Conservation (phyloP, 208 protist genomes). For the Leishmania lainsoni region DNA sequence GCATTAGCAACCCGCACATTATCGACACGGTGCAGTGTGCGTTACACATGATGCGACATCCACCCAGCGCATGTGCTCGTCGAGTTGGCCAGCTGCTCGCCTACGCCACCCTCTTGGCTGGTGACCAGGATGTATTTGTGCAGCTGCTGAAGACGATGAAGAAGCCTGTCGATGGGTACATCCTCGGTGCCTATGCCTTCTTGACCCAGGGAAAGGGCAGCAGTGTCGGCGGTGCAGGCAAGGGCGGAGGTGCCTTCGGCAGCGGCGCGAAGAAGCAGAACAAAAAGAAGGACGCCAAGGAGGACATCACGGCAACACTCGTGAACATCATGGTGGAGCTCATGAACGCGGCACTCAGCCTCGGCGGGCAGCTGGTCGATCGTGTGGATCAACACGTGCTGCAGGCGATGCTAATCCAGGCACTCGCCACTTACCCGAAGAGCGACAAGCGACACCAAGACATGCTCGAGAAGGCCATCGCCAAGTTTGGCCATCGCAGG, state of each 20-base stretch:
- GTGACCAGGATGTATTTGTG: conserved; percentile 82
- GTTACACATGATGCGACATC: conserved; percentile 86
- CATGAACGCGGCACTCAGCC: conserved; percentile 88
- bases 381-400: conserved; percentile 86
- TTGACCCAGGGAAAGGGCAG: conserved; percentile 49
- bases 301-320: conserved; percentile 73
- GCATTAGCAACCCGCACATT: conserved; percentile 77
- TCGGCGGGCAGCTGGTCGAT: conserved; percentile 86
- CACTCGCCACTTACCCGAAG: conserved; percentile 72
- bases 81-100: conserved; percentile 84
- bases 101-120: conserved; percentile 71
- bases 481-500: conserved; percentile 72
- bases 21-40: conserved; percentile 90
- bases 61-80: conserved; percentile 60
- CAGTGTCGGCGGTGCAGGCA: neutral
- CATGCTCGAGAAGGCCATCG: conserved; percentile 79
- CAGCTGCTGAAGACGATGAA: conserved; percentile 92
- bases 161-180: conserved; percentile 86
- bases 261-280: conserved; percentile 41
- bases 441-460: conserved; percentile 81
- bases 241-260: neutral
- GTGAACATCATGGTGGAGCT: conserved; percentile 83
- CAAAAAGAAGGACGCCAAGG: conserved; percentile 47
- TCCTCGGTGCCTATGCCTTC: conserved; percentile 81
- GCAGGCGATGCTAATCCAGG: conserved; percentile 80